Conservation (phyloP, 2,329 filamentous ascomycete species). For the Epichloe festucae region DNA sequence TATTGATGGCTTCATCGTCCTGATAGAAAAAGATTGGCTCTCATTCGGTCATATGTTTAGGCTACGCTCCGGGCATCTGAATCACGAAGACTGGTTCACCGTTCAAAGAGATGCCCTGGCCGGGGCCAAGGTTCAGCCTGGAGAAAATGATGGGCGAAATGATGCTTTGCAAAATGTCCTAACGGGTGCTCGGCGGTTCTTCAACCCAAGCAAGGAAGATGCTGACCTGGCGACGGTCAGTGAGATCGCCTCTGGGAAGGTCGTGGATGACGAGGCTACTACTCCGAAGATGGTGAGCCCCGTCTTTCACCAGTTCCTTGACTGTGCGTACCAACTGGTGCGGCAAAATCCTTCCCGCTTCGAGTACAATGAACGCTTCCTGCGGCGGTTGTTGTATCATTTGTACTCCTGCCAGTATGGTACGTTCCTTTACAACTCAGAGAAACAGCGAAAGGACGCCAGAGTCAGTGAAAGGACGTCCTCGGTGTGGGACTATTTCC, state of each 20-base stretch:
- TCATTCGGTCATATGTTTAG: slow-evolving; percentile 98
- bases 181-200: slow-evolving; percentile 82
- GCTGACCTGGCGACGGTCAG: slow-evolving; percentile 45
- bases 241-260: slow-evolving; percentile 25
- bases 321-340: slow-evolving; percentile 82
- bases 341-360: slow-evolving; percentile 79
- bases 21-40: slow-evolving; percentile 95
- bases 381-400: slow-evolving; percentile 81
- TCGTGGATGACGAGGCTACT: slow-evolving; percentile 51
- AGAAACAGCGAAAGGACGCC: slow-evolving; percentile 69
- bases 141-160: slow-evolving; percentile 45
- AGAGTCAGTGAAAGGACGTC: slow-evolving; percentile 58
- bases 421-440: slow-evolving; percentile 90
- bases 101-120: slow-evolving; percentile 69
- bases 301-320: slow-evolving; percentile 95
- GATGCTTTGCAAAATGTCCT: slow-evolving; percentile 81
- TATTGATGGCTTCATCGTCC: slow-evolving; percentile 82
- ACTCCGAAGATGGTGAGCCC: slow-evolving; percentile 85
- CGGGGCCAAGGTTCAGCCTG: slow-evolving; percentile 48
- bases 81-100: slow-evolving; percentile 87
- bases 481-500: slow-evolving; percentile 93
- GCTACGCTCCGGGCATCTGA: slow-evolving; percentile 76
- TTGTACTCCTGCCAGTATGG: slow-evolving; percentile 94
- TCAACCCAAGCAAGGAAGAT: slow-evolving; percentile 51
- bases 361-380: slow-evolving; percentile 90